These are phyloP conservation scores for Grifola frondosa DNA, from an alignment of 1,284 basidiomycete species.

Conservation along the genomic window DNA sequence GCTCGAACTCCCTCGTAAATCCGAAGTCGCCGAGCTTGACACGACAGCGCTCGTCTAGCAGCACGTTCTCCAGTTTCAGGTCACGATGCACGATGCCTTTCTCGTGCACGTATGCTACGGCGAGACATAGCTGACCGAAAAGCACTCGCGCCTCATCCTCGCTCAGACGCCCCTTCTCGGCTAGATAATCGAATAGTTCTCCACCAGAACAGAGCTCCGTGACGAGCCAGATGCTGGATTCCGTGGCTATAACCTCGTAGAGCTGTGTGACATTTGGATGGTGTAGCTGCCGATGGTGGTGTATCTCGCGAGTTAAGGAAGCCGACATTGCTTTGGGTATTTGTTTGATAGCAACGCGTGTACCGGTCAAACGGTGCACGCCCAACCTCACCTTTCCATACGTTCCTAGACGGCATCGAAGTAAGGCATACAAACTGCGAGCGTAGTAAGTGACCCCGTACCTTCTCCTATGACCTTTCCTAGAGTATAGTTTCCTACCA, in stretches of 20 bases:
- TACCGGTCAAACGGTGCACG: conserved; percentile 86
- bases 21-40: conserved; percentile 96
- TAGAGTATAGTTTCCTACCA: conserved; percentile 94
- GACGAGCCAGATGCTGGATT: conserved; percentile 94
- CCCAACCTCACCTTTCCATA: conserved; percentile 94
- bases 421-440: conserved; percentile 2
- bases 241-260: conserved; percentile 97
- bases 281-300: conserved; percentile 95
- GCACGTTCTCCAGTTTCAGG: conserved; percentile 94
- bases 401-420: conserved; percentile 53
- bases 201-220: conserved; percentile 96
- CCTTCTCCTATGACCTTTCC: conserved; percentile 97
- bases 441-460: conserved; percentile 34
- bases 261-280: conserved; percentile 95
- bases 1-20: conserved; percentile 93
- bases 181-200: conserved; percentile 96
- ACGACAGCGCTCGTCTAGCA: conserved; percentile 84
- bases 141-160: conserved; percentile 84
- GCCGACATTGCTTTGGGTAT: conserved; percentile 92
- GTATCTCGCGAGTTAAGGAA: conserved; percentile 93
- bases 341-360: conserved; percentile 95
- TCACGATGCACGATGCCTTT: conserved; percentile 95
- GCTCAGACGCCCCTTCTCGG: conserved; percentile 85
- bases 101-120: conserved; percentile 87
- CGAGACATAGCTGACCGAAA: conserved; percentile 96